Base-by-base conservation (phyloP, 1,139 yeast species). In the Eremothecium coryli region DNA sequence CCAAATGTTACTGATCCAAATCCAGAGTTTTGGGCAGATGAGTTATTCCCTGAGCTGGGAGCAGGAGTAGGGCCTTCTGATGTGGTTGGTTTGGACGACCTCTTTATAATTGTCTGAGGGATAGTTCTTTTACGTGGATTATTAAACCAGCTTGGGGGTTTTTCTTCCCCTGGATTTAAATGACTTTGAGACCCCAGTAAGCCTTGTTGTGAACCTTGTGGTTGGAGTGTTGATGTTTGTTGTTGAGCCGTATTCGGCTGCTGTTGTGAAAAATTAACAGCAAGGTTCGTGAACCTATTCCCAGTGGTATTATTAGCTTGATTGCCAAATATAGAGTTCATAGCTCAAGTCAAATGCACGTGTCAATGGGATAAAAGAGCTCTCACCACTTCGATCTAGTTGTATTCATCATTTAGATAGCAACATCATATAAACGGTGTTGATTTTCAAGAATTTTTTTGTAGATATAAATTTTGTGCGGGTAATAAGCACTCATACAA, bases 101-200 rank as follows among this genome's bases (percentile, higher is more conserved):
- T 58, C 41, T 76, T 66, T 17, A 67, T 52, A 11, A 66, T 57
- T 4, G 56, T 58, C n/a, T 64, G 61, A 13, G 85, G 84, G 30
- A 76, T 71, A 1, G 71, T 65, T 43, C 84, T 63, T 43, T 70
- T 72, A 41, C 69, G 70, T 13, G 73, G 68, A 41, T 70, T 70
- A 34, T 68, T 70, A 43, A 68, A 66, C 81, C 81, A 75, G 20
- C 59, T 48, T 1, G 76, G 74, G 13, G 54, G 56, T 10, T 41
- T 36, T 5, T 31, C 33, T 18, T 25, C 38, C n/a, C 22, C 27
- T 16, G n/a, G 30, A 6, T n/a, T 14, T 10, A 16, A 27, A 3
- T 16, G 20, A 3, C 36, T 40, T 34, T 38, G 42, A 14, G 40
- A 24, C 31, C 31, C 36, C 39, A 36, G 30, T 39, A 44, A 18